Conservation (phyloP, 2,329 filamentous ascomycete genomes). For the Didymella pinodella region DNA sequence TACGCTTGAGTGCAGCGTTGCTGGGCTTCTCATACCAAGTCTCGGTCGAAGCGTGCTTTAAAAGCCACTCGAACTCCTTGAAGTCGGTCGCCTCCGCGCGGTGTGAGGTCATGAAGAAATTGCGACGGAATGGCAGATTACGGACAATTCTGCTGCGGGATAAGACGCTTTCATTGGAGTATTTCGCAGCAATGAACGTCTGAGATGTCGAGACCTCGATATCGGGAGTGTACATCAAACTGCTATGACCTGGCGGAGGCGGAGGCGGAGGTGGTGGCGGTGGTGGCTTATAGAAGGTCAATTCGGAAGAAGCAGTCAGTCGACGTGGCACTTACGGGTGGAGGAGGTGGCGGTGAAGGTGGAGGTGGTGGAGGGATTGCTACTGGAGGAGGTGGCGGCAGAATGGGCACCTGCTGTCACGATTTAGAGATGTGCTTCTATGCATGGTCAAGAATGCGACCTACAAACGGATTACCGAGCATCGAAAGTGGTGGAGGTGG, state of each 20-base stretch:
- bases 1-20: constrained; percentile 22
- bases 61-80: constrained; percentile 40
- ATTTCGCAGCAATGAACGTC: constrained; percentile 33
- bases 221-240: constrained; percentile 3
- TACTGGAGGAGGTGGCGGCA: not conserved
- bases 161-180: constrained; percentile 28
- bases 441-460: not conserved
- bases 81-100: constrained; percentile 36
- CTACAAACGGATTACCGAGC: not conserved
- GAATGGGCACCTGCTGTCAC: not conserved
- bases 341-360: constrained; percentile 14
- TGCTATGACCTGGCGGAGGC: not conserved
- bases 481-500: constrained; percentile 21
- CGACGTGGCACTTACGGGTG: constrained; percentile 9
- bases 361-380: constrained; percentile 14
- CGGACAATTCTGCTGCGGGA: constrained; percentile 30
- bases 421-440: not conserved
- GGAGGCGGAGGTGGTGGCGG: constrained; percentile 23
- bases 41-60: constrained; percentile 36
- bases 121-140: constrained; percentile 37
- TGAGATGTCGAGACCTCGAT: constrained; percentile 25
- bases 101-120: constrained; percentile 35
- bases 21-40: constrained; percentile 44
- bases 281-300: constrained; percentile 17
- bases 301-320: no score